Evolutionary conservation across 2,329 filamentous ascomycete species (phyloP), one percentile per base, ranked within the genome.

Genomic region (Diaporthe sp.): DNA sequence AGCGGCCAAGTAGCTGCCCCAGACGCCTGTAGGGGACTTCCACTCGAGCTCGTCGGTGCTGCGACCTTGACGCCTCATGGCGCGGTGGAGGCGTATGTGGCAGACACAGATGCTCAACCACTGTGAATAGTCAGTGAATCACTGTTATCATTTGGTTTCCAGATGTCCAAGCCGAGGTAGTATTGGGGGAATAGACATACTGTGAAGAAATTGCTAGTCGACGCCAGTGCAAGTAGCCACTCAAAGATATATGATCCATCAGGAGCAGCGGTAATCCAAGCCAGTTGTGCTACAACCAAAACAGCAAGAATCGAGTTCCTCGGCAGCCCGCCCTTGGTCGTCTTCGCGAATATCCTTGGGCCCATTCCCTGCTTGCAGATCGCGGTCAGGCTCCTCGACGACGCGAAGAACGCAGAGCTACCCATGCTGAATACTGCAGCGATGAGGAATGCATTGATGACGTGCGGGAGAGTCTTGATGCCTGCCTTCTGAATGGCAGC

Each of bases 221-320:
- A 86, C 55, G 85, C 85, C 10, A 98, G 80, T 67, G 87, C 86
- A 62, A 86, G 82, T 69, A 88, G 82, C 86, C 87, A 88, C 53
- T 82, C 79, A 78, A 88, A 88, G 57, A 88, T 83, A 12, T 79
- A 79, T 17, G 81, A 80, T 5, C 85, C 84, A 37, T 81, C 79
- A 8, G 78, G 81, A 1, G 83, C 82, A 42, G 82, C 81, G 67
- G 83, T 85, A 81, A 88, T 81, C 77, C 87, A 88, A 3, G 87
- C 84, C 37, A 89, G 79, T 6, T 86, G 80, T 2, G 80, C 67
- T 42, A 87, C 83, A 62, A 84, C 85, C 75, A 83, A 84, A 44
- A 86, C 82, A 13, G 70, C 72, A n/a, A 46, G 19, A 10, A 76
- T 62, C 17, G 75, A 70, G n/a, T 55, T 49, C 44, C 65, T 51